phyloP scores from a whole-genome alignment of 352 stramenopile genomes.

The Peronospora belbahrii region DNA sequence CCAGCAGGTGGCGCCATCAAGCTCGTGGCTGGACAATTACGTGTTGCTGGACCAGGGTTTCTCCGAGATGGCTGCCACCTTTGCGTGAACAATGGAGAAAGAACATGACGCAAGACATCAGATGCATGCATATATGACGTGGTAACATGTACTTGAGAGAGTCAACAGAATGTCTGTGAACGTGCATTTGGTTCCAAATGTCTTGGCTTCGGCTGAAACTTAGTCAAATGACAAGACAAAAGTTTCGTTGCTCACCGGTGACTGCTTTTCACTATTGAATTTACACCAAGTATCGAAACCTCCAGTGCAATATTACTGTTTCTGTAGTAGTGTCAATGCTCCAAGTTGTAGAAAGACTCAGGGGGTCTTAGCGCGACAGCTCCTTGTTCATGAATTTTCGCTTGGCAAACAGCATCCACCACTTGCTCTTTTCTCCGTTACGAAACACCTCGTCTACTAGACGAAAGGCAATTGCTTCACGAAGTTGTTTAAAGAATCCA shows the following conservation, averaged over 20 bases:
- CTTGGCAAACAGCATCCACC: conserved; percentile 92
- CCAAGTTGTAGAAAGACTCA: conserved; percentile 1
- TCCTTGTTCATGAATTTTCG: conserved; percentile 94
- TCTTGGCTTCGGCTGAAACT: conserved; percentile 4
- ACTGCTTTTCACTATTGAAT: conserved; percentile 1
- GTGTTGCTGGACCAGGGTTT: conserved; percentile 60
- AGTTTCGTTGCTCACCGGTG: conserved; percentile 8
- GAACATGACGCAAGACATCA: conserved; percentile 3
- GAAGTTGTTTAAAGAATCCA: conserved; percentile 88
- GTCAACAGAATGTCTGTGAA: conserved; percentile 12
- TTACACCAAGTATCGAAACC: too few relatives aligned
- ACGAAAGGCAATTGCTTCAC: conserved; percentile 73
- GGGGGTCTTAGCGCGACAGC: conserved; percentile 40
- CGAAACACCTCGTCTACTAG: conserved; percentile 80
- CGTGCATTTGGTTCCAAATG: conserved; percentile 5
- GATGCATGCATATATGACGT: conserved; percentile 17
- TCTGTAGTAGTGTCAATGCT: conserved; percentile 10
- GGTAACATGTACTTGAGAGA: conserved; percentile 11
- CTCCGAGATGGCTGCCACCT: conserved; percentile 52
- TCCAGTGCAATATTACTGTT: conserved; percentile 20
- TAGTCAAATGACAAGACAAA: conserved; percentile 11
- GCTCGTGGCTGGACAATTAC: conserved; percentile 69
- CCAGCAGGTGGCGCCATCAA: conserved; percentile 62
- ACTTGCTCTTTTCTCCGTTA: conserved; percentile 88
- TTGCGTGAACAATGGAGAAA: conserved; percentile 31